Conservation (phyloP, 192 early-diverging fungal genomes). For the Backusella parvicylindrica region DNA sequence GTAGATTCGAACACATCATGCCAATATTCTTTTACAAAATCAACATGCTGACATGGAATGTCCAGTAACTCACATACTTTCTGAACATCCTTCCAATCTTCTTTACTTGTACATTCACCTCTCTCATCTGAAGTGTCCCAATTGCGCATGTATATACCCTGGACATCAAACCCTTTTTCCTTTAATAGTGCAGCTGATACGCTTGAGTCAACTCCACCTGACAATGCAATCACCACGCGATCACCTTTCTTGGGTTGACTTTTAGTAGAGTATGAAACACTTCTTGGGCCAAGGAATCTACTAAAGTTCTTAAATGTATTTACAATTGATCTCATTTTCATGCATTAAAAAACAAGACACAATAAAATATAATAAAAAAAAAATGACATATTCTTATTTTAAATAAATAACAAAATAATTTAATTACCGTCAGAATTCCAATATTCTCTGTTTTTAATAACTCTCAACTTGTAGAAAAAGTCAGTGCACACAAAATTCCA, state of each 20-base stretch:
- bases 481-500: neutral
- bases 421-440: neutral
- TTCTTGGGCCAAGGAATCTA: neutral
- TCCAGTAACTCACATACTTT: conserved; percentile 61
- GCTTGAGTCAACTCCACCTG: conserved; percentile 93
- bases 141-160: conserved; percentile 92
- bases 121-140: conserved; percentile 87
- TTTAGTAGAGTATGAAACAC: neutral
- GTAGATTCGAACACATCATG: conserved; percentile 79
- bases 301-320: neutral
- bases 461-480: neutral
- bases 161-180: conserved; percentile 59
- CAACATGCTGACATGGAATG: conserved; percentile 59
- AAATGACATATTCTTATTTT: neutral
- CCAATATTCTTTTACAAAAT: conserved; percentile 92
- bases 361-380: neutral
- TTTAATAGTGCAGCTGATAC: conserved; percentile 78
- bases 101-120: conserved; percentile 70
- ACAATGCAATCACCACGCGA: conserved; percentile 79
- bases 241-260: conserved; percentile 12
- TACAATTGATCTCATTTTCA: neutral
- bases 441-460: neutral
- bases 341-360: neutral
- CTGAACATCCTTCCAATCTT: conserved; percentile 80
- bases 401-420: neutral